phyloP scores from a whole-genome alignment of 768 basidiomycete genomes.

The Stropharia rugosoannulata region DNA sequence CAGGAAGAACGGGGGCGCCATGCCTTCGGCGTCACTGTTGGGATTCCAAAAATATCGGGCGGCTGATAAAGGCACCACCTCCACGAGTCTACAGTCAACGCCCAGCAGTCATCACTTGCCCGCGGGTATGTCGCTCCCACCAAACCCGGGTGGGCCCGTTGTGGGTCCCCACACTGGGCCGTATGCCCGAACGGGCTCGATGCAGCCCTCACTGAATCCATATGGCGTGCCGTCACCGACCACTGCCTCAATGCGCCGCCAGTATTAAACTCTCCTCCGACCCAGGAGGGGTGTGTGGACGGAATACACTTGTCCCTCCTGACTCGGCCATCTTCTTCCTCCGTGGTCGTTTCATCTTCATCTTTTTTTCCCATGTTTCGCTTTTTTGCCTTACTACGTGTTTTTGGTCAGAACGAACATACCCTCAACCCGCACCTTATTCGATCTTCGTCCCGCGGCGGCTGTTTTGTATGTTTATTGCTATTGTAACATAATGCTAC shows the following conservation, averaged over 20 bases:
- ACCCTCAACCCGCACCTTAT: slow-evolving; percentile 15
- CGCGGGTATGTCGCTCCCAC: slow-evolving; percentile 13
- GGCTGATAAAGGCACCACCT: slow-evolving; percentile 23
- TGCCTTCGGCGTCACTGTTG: slow-evolving; percentile 62
- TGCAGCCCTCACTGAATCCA: slow-evolving; percentile 39
- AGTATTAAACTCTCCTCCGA: slow-evolving; percentile 12
- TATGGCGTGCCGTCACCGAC: slow-evolving; percentile 40
- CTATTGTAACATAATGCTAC: slow-evolving; percentile 23
- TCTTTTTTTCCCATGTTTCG: slow-evolving; percentile 6
- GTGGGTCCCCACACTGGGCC: slow-evolving; percentile 21
- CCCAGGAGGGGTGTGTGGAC: neutral
- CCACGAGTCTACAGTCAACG: neutral
- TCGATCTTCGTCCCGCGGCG: slow-evolving; percentile 7
- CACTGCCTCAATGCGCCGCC: slow-evolving; percentile 18
- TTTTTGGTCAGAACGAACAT: slow-evolving; percentile 22
- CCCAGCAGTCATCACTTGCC: neutral
- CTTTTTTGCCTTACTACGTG: neutral
- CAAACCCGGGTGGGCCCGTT: slow-evolving; percentile 18
- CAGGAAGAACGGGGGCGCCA: slow-evolving; percentile 45
- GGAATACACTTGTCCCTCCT: neutral
- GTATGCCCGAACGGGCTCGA: slow-evolving; percentile 25
- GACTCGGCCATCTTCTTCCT: slow-evolving; percentile 7
- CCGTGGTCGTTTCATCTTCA: slow-evolving; percentile 1
- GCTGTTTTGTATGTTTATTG: slow-evolving; percentile 26
- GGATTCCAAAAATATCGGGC: slow-evolving; percentile 42